Percentiles rank a stretch among this genome's conserved stretches.
Evolutionary conservation across 352 stramenopile species (phyloP).

Genomic region (Phytophthora pseudosyringae): DNA sequence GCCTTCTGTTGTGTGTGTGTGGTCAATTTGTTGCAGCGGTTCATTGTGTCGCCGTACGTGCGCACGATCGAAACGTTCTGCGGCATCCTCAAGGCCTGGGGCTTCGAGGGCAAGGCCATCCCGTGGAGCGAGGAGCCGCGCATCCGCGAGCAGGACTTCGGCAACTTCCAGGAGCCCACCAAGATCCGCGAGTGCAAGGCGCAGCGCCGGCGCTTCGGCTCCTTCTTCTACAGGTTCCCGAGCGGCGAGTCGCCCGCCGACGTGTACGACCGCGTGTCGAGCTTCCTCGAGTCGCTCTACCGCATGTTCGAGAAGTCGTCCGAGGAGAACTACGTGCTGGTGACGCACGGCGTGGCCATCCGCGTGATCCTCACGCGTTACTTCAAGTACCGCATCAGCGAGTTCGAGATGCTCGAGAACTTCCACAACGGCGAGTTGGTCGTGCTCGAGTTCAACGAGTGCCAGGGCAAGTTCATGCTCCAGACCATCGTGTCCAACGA

Average conservation of each 20-base stretch:
- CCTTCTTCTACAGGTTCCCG: slow-evolving; percentile 91
- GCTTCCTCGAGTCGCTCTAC: slow-evolving; percentile 89
- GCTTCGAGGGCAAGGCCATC: slow-evolving; percentile 54
- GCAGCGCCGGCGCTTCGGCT: slow-evolving; percentile 78
- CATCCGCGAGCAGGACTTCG: slow-evolving; percentile 92
- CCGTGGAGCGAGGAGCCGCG: slow-evolving; percentile 86
- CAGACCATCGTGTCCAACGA: slow-evolving; percentile 71
- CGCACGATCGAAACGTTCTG: slow-evolving; percentile 91
- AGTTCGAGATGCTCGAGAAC: slow-evolving; percentile 88
- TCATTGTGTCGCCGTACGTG: slow-evolving; percentile 87
- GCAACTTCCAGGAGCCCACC: slow-evolving; percentile 87
- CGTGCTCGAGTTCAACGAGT: slow-evolving; percentile 78
- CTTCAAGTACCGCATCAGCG: slow-evolving; percentile 87
- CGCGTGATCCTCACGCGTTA: slow-evolving; percentile 90
- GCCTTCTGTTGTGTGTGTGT: slow-evolving; percentile 5
- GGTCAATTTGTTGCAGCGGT: slow-evolving; percentile 49
- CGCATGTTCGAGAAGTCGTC: slow-evolving; percentile 83
- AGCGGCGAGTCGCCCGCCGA: slow-evolving; percentile 89
- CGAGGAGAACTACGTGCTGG: slow-evolving; percentile 86
- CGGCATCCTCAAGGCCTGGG: slow-evolving; percentile 77
- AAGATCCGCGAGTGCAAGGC: slow-evolving; percentile 86
- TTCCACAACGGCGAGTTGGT: slow-evolving; percentile 88
- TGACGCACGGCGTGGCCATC: slow-evolving; percentile 89
- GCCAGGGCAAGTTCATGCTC: slow-evolving; percentile 64
- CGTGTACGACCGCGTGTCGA: slow-evolving; percentile 90